A percentile compares a stretch with the other conserved stretches of the same genome.
phyloP scores from a whole-genome alignment of 805 yeast species.

The Monosporozyma aerobia region DNA sequence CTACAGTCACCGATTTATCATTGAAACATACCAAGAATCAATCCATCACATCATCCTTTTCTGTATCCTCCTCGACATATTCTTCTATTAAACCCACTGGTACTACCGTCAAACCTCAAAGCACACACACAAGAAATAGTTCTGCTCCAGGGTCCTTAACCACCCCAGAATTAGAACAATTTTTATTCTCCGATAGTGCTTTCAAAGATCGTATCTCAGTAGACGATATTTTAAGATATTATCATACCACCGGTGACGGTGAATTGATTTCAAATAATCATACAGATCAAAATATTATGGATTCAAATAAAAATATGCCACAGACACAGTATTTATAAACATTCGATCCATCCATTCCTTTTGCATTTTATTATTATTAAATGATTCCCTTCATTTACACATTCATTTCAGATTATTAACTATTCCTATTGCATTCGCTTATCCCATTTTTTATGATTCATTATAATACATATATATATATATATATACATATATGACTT shows the following conservation, averaged over 20 bases:
- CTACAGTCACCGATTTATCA: not conserved
- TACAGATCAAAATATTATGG: not conserved
- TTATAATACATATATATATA: not conserved
- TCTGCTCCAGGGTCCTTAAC: conserved; percentile 1
- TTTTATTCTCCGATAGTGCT: conserved; percentile 11
- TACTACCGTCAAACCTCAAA: not conserved
- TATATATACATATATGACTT: not conserved
- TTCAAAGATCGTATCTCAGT: conserved; percentile 16
- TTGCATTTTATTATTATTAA: not conserved
- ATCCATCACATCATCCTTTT: not conserved
- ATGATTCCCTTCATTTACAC: not conserved
- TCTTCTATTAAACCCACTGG: not conserved
- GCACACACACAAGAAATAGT: not conserved
- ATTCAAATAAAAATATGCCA: not conserved
- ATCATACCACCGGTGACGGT: conserved; percentile 19
- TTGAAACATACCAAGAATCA: not conserved
- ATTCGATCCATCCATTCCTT: not conserved
- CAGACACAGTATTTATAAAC: not conserved
- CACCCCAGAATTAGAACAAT: conserved; percentile 20
- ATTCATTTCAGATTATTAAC: not conserved
- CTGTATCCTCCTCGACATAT: not conserved
- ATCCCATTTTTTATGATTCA: not conserved
- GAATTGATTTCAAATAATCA: conserved; percentile 4
- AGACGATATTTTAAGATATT: conserved; percentile 26
- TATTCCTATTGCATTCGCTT: not conserved